phyloP scores from a whole-genome alignment of 1,284 basidiomycete genomes.

The Sporisorium graminicola region DNA sequence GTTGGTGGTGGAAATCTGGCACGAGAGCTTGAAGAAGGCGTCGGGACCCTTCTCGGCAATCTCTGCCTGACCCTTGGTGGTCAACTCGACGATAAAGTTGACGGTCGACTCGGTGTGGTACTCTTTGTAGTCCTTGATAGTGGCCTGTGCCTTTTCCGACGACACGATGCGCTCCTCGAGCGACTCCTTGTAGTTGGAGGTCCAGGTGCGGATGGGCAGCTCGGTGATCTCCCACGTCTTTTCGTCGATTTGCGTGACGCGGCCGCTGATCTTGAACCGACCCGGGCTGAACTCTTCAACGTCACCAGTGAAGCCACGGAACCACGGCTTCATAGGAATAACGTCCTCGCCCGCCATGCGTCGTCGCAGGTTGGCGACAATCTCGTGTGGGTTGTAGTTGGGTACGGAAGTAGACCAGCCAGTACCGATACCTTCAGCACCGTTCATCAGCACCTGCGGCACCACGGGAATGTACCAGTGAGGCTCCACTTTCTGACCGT shows the following conservation, averaged over 20 bases:
- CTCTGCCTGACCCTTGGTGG: slow-evolving; percentile 83
- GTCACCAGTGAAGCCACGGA: slow-evolving; percentile 88
- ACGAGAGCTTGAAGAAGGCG: slow-evolving; percentile 90
- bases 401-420: slow-evolving; percentile 97
- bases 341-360: slow-evolving; percentile 89
- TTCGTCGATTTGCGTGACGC: slow-evolving; percentile 82
- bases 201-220: slow-evolving; percentile 96
- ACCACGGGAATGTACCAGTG: slow-evolving; percentile 93
- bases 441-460: slow-evolving; percentile 91
- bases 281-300: slow-evolving; percentile 84
- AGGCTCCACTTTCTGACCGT: slow-evolving; percentile 89
- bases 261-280: slow-evolving; percentile 87
- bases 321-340: slow-evolving; percentile 93
- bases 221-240: slow-evolving; percentile 94
- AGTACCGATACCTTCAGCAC: slow-evolving; percentile 97
- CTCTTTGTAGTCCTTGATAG: slow-evolving; percentile 72
- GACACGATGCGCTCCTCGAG: slow-evolving; percentile 78
- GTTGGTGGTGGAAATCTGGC: slow-evolving; percentile 88
- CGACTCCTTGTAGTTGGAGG: slow-evolving; percentile 89
- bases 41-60: slow-evolving; percentile 88
- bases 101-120: slow-evolving; percentile 87
- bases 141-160: slow-evolving; percentile 76
- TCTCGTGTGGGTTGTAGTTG: slow-evolving; percentile 91
- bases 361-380: slow-evolving; percentile 87
- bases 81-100: slow-evolving; percentile 88